These are phyloP conservation scores for Diaporthe ampelina DNA, from an alignment of 2,329 filamentous ascomycete species.

Conservation along the genomic window DNA sequence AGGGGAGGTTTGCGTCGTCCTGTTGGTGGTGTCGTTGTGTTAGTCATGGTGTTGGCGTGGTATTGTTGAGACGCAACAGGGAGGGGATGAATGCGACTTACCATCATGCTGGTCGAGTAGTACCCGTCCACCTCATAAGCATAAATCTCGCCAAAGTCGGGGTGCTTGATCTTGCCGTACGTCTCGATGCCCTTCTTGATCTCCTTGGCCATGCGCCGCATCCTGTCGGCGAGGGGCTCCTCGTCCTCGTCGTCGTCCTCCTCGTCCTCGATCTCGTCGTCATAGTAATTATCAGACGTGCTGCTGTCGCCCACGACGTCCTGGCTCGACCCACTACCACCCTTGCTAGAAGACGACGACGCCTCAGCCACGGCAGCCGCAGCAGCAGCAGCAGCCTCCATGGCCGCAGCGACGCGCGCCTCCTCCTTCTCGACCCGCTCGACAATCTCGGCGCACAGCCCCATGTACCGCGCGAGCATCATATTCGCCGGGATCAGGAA, in stretches of 20 bases:
- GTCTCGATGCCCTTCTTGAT: slow-evolving; percentile 76
- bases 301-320: slow-evolving; percentile 11
- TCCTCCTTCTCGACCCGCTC: slow-evolving; percentile 51
- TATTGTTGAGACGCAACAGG: too few relatives aligned
- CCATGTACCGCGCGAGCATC: slow-evolving; percentile 73
- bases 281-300: not conserved
- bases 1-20: slow-evolving; percentile 72
- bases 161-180: slow-evolving; percentile 74
- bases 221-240: slow-evolving; percentile 54
- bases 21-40: not conserved
- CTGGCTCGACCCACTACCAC: not conserved
- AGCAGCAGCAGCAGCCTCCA: slow-evolving; percentile 15
- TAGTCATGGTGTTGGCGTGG: too few relatives aligned
- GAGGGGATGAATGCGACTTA: not conserved
- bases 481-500: slow-evolving; percentile 85
- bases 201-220: slow-evolving; percentile 67
- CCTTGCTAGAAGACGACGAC: not conserved
- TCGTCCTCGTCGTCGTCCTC: slow-evolving; percentile 1
- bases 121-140: slow-evolving; percentile 76
- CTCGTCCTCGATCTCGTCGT: not conserved
- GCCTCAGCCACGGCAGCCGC: not conserved
- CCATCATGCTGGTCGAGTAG: slow-evolving; percentile 42
- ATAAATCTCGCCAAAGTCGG: slow-evolving; percentile 73
- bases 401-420: slow-evolving; percentile 39
- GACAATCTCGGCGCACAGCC: slow-evolving; percentile 55